Percentiles rank a stretch among this genome's conserved stretches.
Evolutionary conservation across 2,329 filamentous ascomycete species (phyloP).

Genomic region (Colletotrichum paranaense): DNA sequence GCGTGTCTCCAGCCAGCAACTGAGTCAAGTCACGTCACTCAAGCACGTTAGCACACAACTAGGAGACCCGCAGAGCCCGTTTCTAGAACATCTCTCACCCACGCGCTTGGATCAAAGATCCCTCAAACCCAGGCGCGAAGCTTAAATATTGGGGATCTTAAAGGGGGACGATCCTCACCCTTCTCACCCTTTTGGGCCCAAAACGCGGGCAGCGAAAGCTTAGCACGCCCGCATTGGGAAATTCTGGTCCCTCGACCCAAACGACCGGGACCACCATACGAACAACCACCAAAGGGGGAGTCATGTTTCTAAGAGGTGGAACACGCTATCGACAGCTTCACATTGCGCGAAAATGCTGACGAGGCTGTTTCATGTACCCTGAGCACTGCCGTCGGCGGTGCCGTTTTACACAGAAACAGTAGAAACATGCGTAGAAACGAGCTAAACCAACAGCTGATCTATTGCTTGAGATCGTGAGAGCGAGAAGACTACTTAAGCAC

Average conservation of each 20-base stretch:
- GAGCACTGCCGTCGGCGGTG: not conserved
- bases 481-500: not conserved
- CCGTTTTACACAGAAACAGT: not conserved
- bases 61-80: too few relatives aligned
- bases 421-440: too few relatives aligned
- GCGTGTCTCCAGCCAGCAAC: too few relatives aligned
- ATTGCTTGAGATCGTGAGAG: not conserved
- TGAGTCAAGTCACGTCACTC: too few relatives aligned
- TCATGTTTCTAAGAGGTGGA: not conserved
- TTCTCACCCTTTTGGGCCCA: not conserved
- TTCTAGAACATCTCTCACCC: too few relatives aligned
- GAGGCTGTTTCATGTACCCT: not conserved
- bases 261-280: not conserved
- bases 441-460: too few relatives aligned
- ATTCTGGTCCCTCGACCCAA: not conserved
- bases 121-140: too few relatives aligned
- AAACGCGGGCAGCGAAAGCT: not conserved
- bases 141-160: too few relatives aligned
- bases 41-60: too few relatives aligned
- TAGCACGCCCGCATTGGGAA: not conserved
- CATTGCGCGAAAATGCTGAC: not conserved
- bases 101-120: too few relatives aligned
- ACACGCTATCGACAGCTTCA: not conserved
- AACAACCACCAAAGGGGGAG: not conserved
- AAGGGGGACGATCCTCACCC: too few relatives aligned